Evolutionary conservation across 306 rosid species (phyloP).

Genomic region (Prunus mume): DNA sequence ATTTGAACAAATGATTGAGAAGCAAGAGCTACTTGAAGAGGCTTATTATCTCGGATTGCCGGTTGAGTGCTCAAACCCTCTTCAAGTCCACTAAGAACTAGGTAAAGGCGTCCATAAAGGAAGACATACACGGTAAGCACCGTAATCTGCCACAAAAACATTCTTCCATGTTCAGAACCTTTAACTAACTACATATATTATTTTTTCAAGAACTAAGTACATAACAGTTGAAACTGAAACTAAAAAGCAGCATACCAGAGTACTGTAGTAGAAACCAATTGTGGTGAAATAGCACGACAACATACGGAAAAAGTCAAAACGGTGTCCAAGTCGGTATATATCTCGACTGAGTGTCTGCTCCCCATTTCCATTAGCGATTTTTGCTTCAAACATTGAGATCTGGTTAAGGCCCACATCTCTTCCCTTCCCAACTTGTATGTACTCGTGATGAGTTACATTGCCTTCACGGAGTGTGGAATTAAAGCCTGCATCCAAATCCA

Average conservation of each 20-base stretch:
- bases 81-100: constrained; percentile 96
- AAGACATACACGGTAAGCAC: constrained; percentile 90
- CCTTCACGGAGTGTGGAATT: constrained; percentile 98
- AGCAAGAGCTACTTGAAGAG: constrained; percentile 98
- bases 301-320: constrained; percentile 97
- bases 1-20: constrained; percentile 97
- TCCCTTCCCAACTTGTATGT: constrained; percentile 98
- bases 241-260: constrained; percentile 51
- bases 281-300: constrained; percentile 94
- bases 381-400: constrained; percentile 98
- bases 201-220: not conserved
- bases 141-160: constrained; percentile 66
- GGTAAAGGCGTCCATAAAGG: constrained; percentile 96
- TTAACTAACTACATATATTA: not conserved
- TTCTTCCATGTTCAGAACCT: constrained; percentile 9
- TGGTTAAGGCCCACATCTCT: constrained; percentile 99
- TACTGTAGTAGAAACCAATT: constrained; percentile 91
- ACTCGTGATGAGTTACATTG: constrained; percentile 96
- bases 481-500: constrained; percentile 57
- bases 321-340: constrained; percentile 95
- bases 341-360: constrained; percentile 96
- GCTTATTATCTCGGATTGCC: constrained; percentile 86
- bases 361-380: constrained; percentile 97
- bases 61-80: constrained; percentile 72
- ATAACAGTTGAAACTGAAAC: not conserved